Base-by-base conservation (phyloP, 805 yeast species). In the Kazachstania bromeliacearum region DNA sequence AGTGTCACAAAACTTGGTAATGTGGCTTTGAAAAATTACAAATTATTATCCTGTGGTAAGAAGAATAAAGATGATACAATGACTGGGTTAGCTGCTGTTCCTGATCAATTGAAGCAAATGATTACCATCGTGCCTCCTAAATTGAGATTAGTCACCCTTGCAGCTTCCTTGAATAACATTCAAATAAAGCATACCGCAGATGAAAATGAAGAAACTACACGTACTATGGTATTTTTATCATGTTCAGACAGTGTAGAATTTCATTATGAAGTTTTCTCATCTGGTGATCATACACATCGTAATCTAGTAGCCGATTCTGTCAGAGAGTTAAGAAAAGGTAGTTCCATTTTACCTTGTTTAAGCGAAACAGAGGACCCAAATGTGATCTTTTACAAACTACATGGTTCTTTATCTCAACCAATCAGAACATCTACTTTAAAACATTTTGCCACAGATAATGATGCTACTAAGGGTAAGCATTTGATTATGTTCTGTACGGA, bases 161-260 rank as follows among this genome's bases (percentile, higher is more conserved):
- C 82, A 7, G 87, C 84, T 1, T 55, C 70, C 4, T 64, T 92
- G 41, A 75, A 71, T 51, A 63, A 67, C 13, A 60, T 79, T 4
- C 61, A 71, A 1, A 44, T 43, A 21, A 42, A 44, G 6, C 57
- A 57, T 8, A 45, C 55, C 4, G 19, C 38, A 16, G 38, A 41
- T 1, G 41, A 44, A 4, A 48, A 43, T 4, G 46, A 46, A 7
- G 47, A 39, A 16, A 59, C 66, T 1, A 55, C 73, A 2, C 71
- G 83, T 43, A 76, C 85, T 1, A 79, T 92, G 55, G 85, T 92
- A 0, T 92, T 92, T 57, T 71, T 88, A 45, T 82, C 96, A 10
- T 89, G 98, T 63, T 77, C 97, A 0, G 97, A 89, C 55, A 82
- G 95, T n/a, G 97, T 94, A 16, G 88, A 92, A 47, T 92, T 83